Conservation (phyloP, 1,284 basidiomycete species). For the Moesziomyces globuligerus region DNA sequence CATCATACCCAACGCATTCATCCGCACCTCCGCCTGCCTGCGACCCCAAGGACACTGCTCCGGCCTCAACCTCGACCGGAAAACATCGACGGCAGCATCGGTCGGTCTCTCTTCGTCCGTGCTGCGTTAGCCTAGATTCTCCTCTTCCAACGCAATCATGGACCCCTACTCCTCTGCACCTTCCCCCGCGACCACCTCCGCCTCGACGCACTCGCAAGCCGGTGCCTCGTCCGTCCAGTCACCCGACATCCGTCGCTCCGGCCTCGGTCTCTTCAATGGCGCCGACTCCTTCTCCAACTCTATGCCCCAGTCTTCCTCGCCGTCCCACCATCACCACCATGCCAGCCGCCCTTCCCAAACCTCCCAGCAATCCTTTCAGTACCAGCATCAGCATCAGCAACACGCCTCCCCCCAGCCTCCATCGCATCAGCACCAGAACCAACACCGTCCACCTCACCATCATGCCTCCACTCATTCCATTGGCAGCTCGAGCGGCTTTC, state of each 20-base stretch:
- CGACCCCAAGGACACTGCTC: no score
- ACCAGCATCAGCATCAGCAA: constrained; percentile 20
- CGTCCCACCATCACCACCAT: constrained; percentile 22
- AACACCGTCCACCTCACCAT: constrained; percentile 12
- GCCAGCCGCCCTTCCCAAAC: constrained; percentile 12
- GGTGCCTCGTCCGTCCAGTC: constrained; percentile 7
- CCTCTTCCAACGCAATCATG: no score
- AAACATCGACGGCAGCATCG: no score
- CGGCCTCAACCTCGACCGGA: no score
- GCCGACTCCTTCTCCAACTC: constrained; percentile 22
- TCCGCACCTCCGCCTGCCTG: no score
- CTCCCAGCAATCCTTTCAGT: constrained; percentile 8
- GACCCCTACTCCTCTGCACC: no score
- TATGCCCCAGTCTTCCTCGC: constrained; percentile 14
- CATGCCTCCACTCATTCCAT: constrained; percentile 23
- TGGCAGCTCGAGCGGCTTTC: constrained; percentile 25
- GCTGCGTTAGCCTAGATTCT: no score
- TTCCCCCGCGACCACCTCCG: constrained; percentile 87
- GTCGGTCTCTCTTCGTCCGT: no score
- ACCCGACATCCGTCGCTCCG: constrained; percentile 22
- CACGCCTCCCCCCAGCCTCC: constrained; percentile 17
- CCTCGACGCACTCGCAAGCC: constrained; percentile 73
- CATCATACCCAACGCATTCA: no score
- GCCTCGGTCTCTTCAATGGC: constrained; percentile 23
- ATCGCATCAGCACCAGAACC: constrained; percentile 1